Conservation (phyloP, 108 stramenopile species). For the Skeletonema marinoi region DNA sequence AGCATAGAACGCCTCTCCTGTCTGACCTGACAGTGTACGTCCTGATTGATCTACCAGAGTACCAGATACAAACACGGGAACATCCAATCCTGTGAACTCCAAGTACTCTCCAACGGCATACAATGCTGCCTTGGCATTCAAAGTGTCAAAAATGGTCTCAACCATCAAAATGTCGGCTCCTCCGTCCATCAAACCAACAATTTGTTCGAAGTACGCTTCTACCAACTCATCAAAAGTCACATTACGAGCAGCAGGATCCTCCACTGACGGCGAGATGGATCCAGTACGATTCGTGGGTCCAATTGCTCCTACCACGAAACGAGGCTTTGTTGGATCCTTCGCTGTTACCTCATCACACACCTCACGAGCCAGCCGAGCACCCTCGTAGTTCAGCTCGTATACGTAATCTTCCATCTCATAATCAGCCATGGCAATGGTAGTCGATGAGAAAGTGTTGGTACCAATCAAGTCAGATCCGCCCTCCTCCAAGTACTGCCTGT, state of each 20-base stretch:
- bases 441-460: conserved; percentile 98
- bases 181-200: conserved; percentile 95
- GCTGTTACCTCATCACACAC: conserved; percentile 96
- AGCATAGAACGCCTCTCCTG: conserved; percentile 97
- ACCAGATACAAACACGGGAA: conserved; percentile 97
- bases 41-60: conserved; percentile 98
- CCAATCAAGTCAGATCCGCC: conserved; percentile 95
- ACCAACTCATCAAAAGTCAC: conserved; percentile 99
- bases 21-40: conserved; percentile 97
- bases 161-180: conserved; percentile 97
- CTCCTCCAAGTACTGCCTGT: conserved; percentile 90
- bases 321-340: conserved; percentile 92
- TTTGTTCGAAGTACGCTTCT: conserved; percentile 95
- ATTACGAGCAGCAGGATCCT: conserved; percentile 94
- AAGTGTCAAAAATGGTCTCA: conserved; percentile 98
- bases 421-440: conserved; percentile 98
- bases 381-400: conserved; percentile 95
- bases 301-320: conserved; percentile 97
- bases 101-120: conserved; percentile 93
- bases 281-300: conserved; percentile 98
- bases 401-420: conserved; percentile 96
- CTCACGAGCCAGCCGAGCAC: conserved; percentile 94
- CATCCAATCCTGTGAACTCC: conserved; percentile 88
- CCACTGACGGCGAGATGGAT: conserved; percentile 95
- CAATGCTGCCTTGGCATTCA: conserved; percentile 98